These are phyloP conservation scores for Dalbergia cultrata DNA, from an alignment of 306 rosid species.

Conservation along the genomic window DNA sequence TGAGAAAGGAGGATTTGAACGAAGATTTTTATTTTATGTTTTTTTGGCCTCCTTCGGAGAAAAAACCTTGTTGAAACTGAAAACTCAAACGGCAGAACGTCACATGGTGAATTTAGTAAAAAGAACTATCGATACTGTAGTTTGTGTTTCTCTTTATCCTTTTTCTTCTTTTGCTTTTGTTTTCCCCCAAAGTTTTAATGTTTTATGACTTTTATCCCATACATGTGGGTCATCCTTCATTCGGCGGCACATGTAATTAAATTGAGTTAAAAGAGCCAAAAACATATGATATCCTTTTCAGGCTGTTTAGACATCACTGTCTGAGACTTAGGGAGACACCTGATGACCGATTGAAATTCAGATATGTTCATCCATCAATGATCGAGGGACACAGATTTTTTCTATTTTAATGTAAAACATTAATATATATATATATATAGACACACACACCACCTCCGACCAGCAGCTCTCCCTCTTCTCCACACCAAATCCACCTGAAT, in stretches of 20 bases:
- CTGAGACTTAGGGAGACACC: background rate
- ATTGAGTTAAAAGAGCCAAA: constrained; percentile 4
- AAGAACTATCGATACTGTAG: too few species aligned
- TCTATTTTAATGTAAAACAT: too few species aligned
- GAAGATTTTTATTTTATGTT: too few species aligned
- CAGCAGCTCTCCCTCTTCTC: too few species aligned
- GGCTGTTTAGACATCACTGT: background rate
- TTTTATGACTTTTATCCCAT: constrained; percentile 30
- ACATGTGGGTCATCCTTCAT: constrained; percentile 30
- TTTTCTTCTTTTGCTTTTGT: background rate
- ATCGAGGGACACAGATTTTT: too few species aligned
- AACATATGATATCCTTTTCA: constrained; percentile 9
- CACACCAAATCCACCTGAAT: too few species aligned
- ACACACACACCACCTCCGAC: too few species aligned
- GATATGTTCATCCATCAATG: background rate
- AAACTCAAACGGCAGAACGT: background rate
- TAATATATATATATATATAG: too few species aligned
- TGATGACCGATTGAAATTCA: background rate
- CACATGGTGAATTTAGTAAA: too few species aligned
- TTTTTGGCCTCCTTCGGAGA: too few species aligned
- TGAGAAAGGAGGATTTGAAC: too few species aligned
- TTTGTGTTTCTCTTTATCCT: constrained; percentile 20
- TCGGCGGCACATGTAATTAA: background rate
- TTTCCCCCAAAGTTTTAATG: background rate
- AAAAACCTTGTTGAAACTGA: background rate